phyloP scores from a whole-genome alignment of 129 eudicot species.

The Chrysanthemum seticuspe region DNA sequence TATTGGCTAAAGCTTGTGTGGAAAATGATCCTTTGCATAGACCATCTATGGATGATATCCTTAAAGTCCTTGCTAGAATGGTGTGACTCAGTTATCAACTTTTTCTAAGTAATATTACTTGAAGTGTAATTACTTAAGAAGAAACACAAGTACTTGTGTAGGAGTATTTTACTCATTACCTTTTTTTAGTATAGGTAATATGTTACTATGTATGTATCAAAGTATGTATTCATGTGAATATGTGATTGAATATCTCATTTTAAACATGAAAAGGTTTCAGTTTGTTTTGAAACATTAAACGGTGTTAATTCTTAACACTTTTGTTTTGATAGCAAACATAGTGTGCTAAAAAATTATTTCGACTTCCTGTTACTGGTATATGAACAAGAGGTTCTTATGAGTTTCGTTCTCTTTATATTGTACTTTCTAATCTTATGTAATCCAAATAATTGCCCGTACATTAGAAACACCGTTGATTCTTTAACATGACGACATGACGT shows the following conservation, averaged over 20 bases:
- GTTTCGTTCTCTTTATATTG: too few relatives aligned
- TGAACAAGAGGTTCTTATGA: too few relatives aligned
- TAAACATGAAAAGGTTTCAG: neutral
- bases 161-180: slow-evolving; percentile 48
- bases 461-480: too few relatives aligned
- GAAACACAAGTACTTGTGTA: slow-evolving; percentile 3
- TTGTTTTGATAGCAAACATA: too few relatives aligned
- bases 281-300: neutral
- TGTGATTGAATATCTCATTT: neutral
- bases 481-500: too few relatives aligned
- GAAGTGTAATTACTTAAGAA: slow-evolving; percentile 10
- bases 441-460: too few relatives aligned
- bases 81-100: slow-evolving; percentile 46
- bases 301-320: too few relatives aligned
- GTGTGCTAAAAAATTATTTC: too few relatives aligned
- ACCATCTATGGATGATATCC: slow-evolving; percentile 77
- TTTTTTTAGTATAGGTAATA: slow-evolving; percentile 37
- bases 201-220: slow-evolving; percentile 27
- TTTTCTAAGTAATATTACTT: slow-evolving; percentile 20
- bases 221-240: neutral
- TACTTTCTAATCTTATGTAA: too few relatives aligned
- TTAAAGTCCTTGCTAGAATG: slow-evolving; percentile 81
- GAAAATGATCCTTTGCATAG: slow-evolving; percentile 71
- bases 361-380: too few relatives aligned
- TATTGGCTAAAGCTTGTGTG: slow-evolving; percentile 76